Conservation (phyloP, 306 rosid genomes). For the Neltuma alba region DNA sequence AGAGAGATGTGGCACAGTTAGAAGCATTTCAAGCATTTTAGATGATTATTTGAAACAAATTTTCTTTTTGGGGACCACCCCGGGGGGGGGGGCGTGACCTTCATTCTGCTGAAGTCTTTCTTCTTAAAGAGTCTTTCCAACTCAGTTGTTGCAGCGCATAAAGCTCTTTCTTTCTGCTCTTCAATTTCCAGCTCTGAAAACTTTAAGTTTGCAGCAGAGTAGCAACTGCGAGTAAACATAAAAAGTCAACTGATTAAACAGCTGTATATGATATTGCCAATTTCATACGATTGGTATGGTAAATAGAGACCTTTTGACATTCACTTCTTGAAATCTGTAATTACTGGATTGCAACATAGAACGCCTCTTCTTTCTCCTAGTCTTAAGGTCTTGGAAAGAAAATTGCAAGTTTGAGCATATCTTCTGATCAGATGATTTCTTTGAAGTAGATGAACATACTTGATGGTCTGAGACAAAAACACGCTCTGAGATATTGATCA, state of each 20-base stretch:
- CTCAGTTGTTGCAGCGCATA: conserved; percentile 84
- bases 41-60: conserved; percentile 14
- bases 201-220: conserved; percentile 78
- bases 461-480: conserved; percentile 46
- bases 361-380: conserved; percentile 66
- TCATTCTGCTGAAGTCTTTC: conserved; percentile 91
- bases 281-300: conserved; percentile 27
- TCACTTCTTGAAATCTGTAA: conserved; percentile 47
- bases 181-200: conserved; percentile 73
- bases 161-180: conserved; percentile 69
- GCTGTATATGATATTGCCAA: conserved; percentile 22
- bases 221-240: conserved; percentile 54
- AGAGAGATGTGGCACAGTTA: conserved; percentile 6
- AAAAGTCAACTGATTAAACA: conserved; percentile 29
- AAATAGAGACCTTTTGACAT: conserved; percentile 61
- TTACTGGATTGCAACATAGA: conserved; percentile 52
- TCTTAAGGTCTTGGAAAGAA: conserved; percentile 70
- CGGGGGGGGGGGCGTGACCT: no score
- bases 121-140: conserved; percentile 82
- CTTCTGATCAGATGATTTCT: conserved; percentile 49
- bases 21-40: conserved; percentile 20
- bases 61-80: no score
- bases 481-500: conserved; percentile 39
- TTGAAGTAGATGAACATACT: conserved; percentile 44
- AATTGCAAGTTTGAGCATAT: conserved; percentile 70